phyloP scores from a whole-genome alignment of 768 basidiomycete species.

The Pleurotus ostreatus region DNA sequence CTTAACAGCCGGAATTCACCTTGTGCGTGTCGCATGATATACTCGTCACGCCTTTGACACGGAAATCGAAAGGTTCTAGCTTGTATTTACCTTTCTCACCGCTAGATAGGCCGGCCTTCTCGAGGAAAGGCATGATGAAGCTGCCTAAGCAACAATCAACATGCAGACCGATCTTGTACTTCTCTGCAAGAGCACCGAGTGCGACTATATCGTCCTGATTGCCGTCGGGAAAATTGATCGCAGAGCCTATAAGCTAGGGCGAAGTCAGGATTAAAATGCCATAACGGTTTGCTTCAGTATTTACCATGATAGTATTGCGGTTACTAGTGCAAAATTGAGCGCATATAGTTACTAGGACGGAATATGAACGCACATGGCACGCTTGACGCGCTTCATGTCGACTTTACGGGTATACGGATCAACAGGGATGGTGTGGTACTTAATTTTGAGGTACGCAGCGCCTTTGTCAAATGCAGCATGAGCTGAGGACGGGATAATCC shows the following conservation, averaged over 20 bases:
- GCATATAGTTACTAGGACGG: slow-evolving; percentile 2
- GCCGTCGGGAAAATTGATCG: slow-evolving; percentile 83
- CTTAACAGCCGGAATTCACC: slow-evolving; percentile 29
- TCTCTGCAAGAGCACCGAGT: slow-evolving; percentile 70
- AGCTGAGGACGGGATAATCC: slow-evolving; percentile 79
- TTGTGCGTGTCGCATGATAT: slow-evolving; percentile 98
- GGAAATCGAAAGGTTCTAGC: slow-evolving; percentile 81
- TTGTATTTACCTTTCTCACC: slow-evolving; percentile 55
- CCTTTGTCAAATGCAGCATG: slow-evolving; percentile 98
- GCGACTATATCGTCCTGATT: slow-evolving; percentile 83
- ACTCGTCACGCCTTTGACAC: slow-evolving; percentile 85
- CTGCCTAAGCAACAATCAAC: slow-evolving; percentile 95
- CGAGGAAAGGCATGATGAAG: slow-evolving; percentile 92
- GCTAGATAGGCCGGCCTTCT: slow-evolving; percentile 64
- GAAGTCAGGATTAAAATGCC: neutral
- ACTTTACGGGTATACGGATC: slow-evolving; percentile 74
- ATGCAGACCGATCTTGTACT: slow-evolving; percentile 79
- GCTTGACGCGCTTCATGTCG: slow-evolving; percentile 67
- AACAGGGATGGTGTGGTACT: slow-evolving; percentile 84
- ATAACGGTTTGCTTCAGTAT: slow-evolving; percentile 8
- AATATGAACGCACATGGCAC: slow-evolving; percentile 72
- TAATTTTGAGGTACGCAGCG: slow-evolving; percentile 82
- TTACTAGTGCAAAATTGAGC: slow-evolving; percentile 48
- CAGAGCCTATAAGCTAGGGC: slow-evolving; percentile 75
- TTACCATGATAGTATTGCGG: slow-evolving; percentile 81